These are phyloP conservation scores for Fusarium tuaranense DNA, from an alignment of 2,329 filamentous ascomycete species.

Conservation along the genomic window DNA sequence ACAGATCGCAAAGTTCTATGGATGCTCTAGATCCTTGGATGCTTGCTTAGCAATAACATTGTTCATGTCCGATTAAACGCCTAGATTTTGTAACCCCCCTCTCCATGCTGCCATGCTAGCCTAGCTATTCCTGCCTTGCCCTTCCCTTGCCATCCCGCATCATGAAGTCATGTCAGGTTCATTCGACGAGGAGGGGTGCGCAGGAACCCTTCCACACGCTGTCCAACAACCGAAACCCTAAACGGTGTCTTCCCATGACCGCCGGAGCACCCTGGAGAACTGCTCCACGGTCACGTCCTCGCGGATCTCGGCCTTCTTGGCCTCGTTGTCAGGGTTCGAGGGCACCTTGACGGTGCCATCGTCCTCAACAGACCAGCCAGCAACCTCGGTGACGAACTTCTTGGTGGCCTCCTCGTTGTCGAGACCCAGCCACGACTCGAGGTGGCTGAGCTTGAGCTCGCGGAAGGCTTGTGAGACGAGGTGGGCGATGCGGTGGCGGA, in stretches of 20 bases:
- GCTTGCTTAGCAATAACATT: conserved; percentile 52
- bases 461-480: conserved; percentile 86
- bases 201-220: conserved; percentile 32
- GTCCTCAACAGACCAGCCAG: conserved; percentile 84
- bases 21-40: conserved; percentile 47
- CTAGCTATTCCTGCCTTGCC: conserved; percentile 5
- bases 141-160: conserved; percentile 39
- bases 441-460: conserved; percentile 74
- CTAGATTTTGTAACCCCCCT: conserved; percentile 48
- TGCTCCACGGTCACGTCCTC: conserved; percentile 95
- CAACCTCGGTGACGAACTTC: conserved; percentile 87
- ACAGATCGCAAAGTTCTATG: conserved; percentile 47
- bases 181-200: conserved; percentile 35
- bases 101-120: conserved; percentile 47
- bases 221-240: conserved; percentile 36
- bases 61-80: conserved; percentile 54
- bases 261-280: conserved; percentile 82
- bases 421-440: conserved; percentile 83
- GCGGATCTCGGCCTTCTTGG: conserved; percentile 92
- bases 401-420: conserved; percentile 71
- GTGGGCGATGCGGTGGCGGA: conserved; percentile 89
- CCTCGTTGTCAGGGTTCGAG: conserved; percentile 96
- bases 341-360: conserved; percentile 79
- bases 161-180: conserved; percentile 46
- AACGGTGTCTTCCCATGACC: conserved; percentile 82